phyloP scores from a whole-genome alignment of 345 rosid species.

The Boechera divaricarpa region DNA sequence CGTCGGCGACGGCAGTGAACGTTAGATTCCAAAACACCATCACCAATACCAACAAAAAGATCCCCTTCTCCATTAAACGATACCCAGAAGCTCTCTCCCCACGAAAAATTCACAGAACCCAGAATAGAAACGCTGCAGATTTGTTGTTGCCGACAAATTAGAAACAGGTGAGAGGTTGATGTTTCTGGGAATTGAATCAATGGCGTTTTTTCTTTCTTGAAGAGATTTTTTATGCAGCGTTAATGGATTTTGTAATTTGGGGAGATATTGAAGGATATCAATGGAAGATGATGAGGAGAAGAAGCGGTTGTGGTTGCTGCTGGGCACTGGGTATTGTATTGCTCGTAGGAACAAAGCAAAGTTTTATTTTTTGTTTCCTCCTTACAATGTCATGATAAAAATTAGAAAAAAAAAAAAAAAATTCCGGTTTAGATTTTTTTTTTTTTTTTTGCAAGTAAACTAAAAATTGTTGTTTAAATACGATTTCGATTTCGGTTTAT shows the following conservation, averaged over 20 bases:
- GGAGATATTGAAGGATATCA: slow-evolving; percentile 12
- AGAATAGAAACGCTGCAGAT: slow-evolving; percentile 1
- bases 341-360: slow-evolving; percentile 31
- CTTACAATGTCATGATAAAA: background rate
- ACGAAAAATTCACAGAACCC: background rate
- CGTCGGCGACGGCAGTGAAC: slow-evolving; percentile 25
- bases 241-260: background rate
- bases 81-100: slow-evolving; percentile 20
- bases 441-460: background rate
- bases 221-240: background rate
- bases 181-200: slow-evolving; percentile 27
- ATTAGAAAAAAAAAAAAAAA: background rate
- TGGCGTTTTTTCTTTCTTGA: background rate
- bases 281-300: slow-evolving; percentile 25
- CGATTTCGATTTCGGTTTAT: background rate
- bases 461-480: slow-evolving; percentile 5
- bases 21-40: slow-evolving; percentile 48
- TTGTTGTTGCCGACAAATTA: slow-evolving; percentile 23
- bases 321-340: slow-evolving; percentile 18
- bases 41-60: slow-evolving; percentile 46
- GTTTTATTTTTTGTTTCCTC: too few relatives aligned
- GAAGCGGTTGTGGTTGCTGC: slow-evolving; percentile 46
- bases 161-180: slow-evolving; percentile 12
- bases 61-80: slow-evolving; percentile 45
- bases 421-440: background rate